Conservation (phyloP, 1,284 basidiomycete species). For the Leccinum variabile region DNA sequence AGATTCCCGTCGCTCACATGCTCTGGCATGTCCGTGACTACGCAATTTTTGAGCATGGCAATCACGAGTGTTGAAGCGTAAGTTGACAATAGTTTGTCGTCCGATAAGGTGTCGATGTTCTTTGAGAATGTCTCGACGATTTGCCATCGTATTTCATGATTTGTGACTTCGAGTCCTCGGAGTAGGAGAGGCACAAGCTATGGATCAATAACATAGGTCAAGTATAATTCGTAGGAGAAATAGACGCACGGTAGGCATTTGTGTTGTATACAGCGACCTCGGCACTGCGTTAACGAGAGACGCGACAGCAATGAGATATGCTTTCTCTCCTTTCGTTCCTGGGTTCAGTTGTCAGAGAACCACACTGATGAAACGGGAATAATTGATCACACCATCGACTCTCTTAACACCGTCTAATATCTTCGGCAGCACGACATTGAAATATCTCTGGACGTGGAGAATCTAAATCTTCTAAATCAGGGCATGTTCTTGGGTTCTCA, state of each 20-base stretch:
- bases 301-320: constrained; percentile 84
- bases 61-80: constrained; percentile 71
- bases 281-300: constrained; percentile 83
- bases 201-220: constrained; percentile 4
- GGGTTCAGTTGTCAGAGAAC: constrained; percentile 30
- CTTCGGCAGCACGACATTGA: constrained; percentile 72
- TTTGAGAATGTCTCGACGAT: constrained; percentile 80
- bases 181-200: constrained; percentile 89
- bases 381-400: constrained; percentile 37
- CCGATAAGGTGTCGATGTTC: constrained; percentile 63
- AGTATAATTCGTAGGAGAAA: background rate
- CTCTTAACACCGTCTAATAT: constrained; percentile 64
- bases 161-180: constrained; percentile 78
- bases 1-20: constrained; percentile 41
- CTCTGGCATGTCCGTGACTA: constrained; percentile 49
- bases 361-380: background rate
- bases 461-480: constrained; percentile 49
- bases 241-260: constrained; percentile 63
- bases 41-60: constrained; percentile 68
- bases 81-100: constrained; percentile 56
- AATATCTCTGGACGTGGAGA: constrained; percentile 84
- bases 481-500: background rate
- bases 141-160: constrained; percentile 71
- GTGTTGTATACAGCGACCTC: constrained; percentile 65
- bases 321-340: constrained; percentile 51